A percentile compares a stretch with the other conserved stretches of the same genome.
phyloP scores from a whole-genome alignment of 2,329 filamentous ascomycete genomes.

The Microsporum audouinii region DNA sequence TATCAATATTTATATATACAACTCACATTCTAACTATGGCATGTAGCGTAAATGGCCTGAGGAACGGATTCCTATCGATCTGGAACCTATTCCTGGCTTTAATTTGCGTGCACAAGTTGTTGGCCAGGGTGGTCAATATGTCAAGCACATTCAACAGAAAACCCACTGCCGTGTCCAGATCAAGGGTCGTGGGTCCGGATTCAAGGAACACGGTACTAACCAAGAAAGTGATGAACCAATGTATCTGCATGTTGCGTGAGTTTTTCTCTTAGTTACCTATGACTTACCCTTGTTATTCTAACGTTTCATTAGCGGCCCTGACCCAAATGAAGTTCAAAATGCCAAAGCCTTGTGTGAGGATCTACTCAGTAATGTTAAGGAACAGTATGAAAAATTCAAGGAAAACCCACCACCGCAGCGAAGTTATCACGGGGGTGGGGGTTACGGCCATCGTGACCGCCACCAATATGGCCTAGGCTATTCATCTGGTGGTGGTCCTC shows the following conservation, averaged over 20 bases:
- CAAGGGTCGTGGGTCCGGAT: constrained; percentile 90
- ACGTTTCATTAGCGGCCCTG: constrained; percentile 57
- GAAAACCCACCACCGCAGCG: constrained; percentile 58
- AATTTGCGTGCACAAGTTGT: constrained; percentile 95
- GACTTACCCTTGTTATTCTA: constrained; percentile 18
- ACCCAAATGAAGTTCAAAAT: constrained; percentile 70
- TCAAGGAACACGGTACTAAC: constrained; percentile 79
- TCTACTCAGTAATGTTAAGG: constrained; percentile 71
- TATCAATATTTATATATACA: background rate
- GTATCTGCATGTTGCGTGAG: constrained; percentile 91
- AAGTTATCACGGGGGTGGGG: constrained; percentile 36
- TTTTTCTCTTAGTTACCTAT: background rate
- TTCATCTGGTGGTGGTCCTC: constrained; percentile 17
- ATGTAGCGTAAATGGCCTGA: constrained; percentile 94
- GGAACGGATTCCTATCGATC: constrained; percentile 79
- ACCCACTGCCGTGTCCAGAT: constrained; percentile 95
- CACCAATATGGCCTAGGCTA: constrained; percentile 34
- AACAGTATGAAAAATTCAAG: constrained; percentile 88
- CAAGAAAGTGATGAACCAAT: constrained; percentile 89
- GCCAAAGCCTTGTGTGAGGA: constrained; percentile 85
- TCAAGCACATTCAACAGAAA: constrained; percentile 95
- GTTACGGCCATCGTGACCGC: constrained; percentile 45
- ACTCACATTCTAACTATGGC: constrained; percentile 18
- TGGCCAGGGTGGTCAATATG: constrained; percentile 84
- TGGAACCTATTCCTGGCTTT: constrained; percentile 87